Evolutionary conservation across 2,329 filamentous ascomycete species (phyloP), one percentile per base, ranked within the genome.

Genomic region (Talaromyces islandicus): DNA sequence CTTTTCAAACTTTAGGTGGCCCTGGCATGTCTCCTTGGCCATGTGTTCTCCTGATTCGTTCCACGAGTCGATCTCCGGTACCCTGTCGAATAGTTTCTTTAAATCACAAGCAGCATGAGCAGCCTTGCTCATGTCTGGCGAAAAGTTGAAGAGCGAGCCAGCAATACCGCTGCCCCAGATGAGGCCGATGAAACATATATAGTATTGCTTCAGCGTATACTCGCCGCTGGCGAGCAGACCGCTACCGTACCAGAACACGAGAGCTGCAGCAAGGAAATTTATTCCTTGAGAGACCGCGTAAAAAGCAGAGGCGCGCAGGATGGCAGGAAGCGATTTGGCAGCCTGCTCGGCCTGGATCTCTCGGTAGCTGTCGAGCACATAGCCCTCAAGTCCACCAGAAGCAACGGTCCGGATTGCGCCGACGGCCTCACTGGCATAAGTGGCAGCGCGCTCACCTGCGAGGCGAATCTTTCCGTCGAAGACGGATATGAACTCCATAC

Each of bases 161-260:
- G 93, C 93, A 4, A 91, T 94, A 74, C 97, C 93, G 0, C 92
- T 89, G 58, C 92, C 91, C 69, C 96, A 97, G 68, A 97, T 89
- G 67, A 97, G 84, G 52, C 91, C 83, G 63, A 88, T 86, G 77
- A 96, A 97, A 69, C 90, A 92, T 54, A 96, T 81, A 77, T 97
- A 97, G 82, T 97, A 97, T 66, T 92, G 88, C 73, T 93, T 93
- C 68, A 91, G 82, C 64, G 76, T 73, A 73, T 94, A 93, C 71
- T 95, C 89, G 54, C 76, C 70, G 60, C 82, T 82, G 24, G 83
- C 87, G 58, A 96, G 88, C 32, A 94, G 79, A 0, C 82, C 88
- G 29, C 91, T 90, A 63, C 92, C 92, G 68, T 94, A 96, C 91
- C 91, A 97, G 80, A 97, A 97, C 1, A 89, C 91, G 4, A 97